Conservation (phyloP, 148 eudicot species). For the Rhododendron molle region DNA sequence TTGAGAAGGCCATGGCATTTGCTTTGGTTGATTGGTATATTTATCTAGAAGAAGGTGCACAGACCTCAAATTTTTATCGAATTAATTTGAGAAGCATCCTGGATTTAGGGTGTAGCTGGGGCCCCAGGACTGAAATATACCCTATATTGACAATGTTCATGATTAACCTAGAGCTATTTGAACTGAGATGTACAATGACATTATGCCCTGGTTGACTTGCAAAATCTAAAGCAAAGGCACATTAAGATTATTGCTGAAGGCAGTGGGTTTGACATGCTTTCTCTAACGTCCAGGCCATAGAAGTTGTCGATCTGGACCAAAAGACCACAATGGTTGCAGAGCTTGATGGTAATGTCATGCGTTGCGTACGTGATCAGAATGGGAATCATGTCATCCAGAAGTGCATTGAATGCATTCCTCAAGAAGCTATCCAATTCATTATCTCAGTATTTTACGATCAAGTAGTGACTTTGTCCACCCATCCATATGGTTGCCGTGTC, state of each 20-base stretch:
- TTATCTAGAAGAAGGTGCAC: not conserved
- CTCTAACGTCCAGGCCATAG: constrained; percentile 55
- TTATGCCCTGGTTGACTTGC: not conserved
- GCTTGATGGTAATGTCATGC: constrained; percentile 83
- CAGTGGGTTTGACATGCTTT: constrained; percentile 2
- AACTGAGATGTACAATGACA: not conserved
- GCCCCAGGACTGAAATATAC: not conserved
- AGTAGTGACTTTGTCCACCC: constrained; percentile 76
- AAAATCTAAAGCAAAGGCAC: not conserved
- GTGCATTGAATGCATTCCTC: constrained; percentile 88
- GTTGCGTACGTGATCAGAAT: constrained; percentile 94
- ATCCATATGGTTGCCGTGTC: constrained; percentile 97
- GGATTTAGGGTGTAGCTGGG: not conserved
- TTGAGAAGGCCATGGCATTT: not conserved
- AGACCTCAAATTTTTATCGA: not conserved
- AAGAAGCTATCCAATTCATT: constrained; percentile 68
- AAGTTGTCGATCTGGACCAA: constrained; percentile 83
- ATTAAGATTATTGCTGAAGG: not conserved
- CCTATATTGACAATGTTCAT: not conserved
- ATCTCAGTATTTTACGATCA: constrained; percentile 73
- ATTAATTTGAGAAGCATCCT: not conserved
- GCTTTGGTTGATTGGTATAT: not conserved
- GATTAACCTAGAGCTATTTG: not conserved
- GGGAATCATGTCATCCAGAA: constrained; percentile 93
- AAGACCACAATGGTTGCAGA: constrained; percentile 77